Evolutionary conservation across 495 filamentous ascomycete genomes (phyloP), one percentile per base, ranked within the genome.

Genomic region (Haplographium delicatum): DNA sequence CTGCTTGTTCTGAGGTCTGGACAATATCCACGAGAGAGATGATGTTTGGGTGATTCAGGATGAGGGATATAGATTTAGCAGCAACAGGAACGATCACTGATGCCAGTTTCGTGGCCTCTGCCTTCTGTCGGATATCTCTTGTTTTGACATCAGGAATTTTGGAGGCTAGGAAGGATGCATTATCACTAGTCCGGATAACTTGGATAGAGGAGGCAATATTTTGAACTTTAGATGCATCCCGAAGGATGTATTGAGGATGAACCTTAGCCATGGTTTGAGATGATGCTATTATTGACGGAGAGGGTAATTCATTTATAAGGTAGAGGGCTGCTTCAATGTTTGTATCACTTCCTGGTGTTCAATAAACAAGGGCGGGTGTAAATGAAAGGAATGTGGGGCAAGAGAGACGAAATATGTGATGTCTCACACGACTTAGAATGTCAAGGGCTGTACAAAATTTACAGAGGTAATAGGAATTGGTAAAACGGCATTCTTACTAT

Each of bases 31-130:
- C 44, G 4, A 62, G 28, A 2, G 51, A 58, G 37, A 58, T 58
- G 25, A 62, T 56, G 28, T 58, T 58, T 25, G 54, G 54, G 22
- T 62, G 59, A 49, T 62, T 58, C 3, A 62, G 51, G 22, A 62
- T 50, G 5, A 31, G 50, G 25, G 50, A 54, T 11, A 61, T 11
- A 9, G 54, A 22, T 16, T 47, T 33, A 1, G 31, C 28, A 7
- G 50, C 50, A 3, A 50, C 51, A 7, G 53, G 54, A 30, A 61
- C 31, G 18, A 61, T 49, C 5, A n/a, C 30, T 5, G 41, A 30
- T 20, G 58, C 53, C 13, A 61, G 54, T 23, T 20, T 25, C 2
- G 58, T 57, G 19, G 41, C 54, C 13, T 24, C 6, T 1, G 24
- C 48, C 16, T 44, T 8, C 13, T 34, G 19, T 50, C 28, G 26